Base-by-base conservation (phyloP, 2,329 filamentous ascomycete species). In the Cyphellophora attinorum region DNA sequence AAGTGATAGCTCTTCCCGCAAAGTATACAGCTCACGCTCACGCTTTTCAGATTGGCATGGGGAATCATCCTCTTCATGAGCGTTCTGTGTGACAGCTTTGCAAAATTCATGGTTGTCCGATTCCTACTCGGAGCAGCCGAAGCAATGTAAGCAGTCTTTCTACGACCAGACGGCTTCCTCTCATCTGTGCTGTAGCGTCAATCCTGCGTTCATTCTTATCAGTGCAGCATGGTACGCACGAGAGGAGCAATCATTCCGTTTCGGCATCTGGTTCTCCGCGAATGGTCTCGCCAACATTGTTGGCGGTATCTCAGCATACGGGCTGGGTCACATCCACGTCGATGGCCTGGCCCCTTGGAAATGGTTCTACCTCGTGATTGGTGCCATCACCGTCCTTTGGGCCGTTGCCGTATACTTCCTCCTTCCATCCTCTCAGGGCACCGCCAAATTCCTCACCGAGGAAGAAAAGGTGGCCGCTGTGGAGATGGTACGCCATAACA, bases 351-450 rank as follows among this genome's bases (percentile, higher is more conserved):
- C 56, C 12, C 64, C 68, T 3, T 76, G 72, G 71, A 60, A 64
- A 33, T 73, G 67, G 65, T 70, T 77, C 64, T 76, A 72, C 48
- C 68, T 72, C 39, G 58, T 74, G 17, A 32, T 59, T 75, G 72
- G 73, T 1, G 38, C 60, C 0, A 48, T 54, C 1, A 76, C 72
- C 0, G 67, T 71, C 34, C 43, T 72, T 3, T 70, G 70, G 65
- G 63, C 61, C 0, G 56, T 72, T 3, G 56, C 64, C 2, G 45
- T 76, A 29, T 62, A 65, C 39, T 42, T 62, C 15, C 48, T 65
- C 67, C 1, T 65, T 58, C 2, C 61, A 2, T 55, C 60, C 35
- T 57, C 50, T 12, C 60, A 59, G 8, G 53, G 59, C 45, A 56
- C 53, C 51, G 76, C 78, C 3, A 56, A 53, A 0, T 81, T 81